phyloP scores from a whole-genome alignment of 768 basidiomycete genomes.

The Saitozyma sp. region DNA sequence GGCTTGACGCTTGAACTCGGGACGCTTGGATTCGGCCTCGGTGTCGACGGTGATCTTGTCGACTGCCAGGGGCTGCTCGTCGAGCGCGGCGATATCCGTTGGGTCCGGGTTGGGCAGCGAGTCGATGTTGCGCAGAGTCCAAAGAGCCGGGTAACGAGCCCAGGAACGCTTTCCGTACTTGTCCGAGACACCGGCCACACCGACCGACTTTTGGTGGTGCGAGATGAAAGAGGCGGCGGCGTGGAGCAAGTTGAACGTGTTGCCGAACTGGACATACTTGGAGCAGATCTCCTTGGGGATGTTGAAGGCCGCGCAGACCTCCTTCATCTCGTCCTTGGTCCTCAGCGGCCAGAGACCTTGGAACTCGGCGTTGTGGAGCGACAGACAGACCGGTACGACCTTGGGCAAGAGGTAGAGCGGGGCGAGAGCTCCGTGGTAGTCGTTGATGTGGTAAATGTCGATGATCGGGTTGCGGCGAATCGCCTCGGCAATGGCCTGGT shows the following conservation, averaged over 20 bases:
- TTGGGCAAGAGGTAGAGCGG: constrained; percentile 89
- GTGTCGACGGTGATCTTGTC: constrained; percentile 75
- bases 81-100: constrained; percentile 88
- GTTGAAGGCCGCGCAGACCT: constrained; percentile 96
- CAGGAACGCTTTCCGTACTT: constrained; percentile 94
- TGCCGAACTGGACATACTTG: constrained; percentile 95
- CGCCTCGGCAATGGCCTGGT: constrained; percentile 90
- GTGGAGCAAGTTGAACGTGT: constrained; percentile 93
- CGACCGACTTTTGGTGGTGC: constrained; percentile 85
- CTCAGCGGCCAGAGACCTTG: constrained; percentile 92
- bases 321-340: constrained; percentile 97
- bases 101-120: constrained; percentile 91
- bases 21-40: constrained; percentile 81
- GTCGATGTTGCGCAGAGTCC: constrained; percentile 94
- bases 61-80: constrained; percentile 68
- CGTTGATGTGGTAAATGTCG: constrained; percentile 90
- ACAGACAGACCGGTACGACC: constrained; percentile 83
- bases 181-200: constrained; percentile 95
- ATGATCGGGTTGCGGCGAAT: constrained; percentile 81
- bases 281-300: constrained; percentile 94
- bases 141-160: constrained; percentile 93
- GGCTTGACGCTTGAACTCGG: constrained; percentile 84
- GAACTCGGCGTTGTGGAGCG: constrained; percentile 95
- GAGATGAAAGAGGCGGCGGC: constrained; percentile 91
- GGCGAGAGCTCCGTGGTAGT: constrained; percentile 90